phyloP scores from a whole-genome alignment of 768 basidiomycete species.

The Podaxis sp. region DNA sequence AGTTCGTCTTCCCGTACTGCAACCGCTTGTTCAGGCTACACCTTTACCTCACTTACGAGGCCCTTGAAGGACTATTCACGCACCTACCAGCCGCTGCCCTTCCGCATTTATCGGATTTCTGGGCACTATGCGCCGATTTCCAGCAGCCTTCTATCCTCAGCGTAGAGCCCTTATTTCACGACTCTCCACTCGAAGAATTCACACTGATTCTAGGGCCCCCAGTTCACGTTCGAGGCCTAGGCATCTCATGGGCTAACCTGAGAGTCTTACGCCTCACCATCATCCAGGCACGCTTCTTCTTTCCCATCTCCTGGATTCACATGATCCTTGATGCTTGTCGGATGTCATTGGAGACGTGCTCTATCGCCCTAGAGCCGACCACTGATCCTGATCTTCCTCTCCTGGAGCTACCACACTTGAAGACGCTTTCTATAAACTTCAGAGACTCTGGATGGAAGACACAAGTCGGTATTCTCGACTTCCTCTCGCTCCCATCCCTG shows the following conservation, averaged over 20 bases:
- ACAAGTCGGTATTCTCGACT: slow-evolving; percentile 1
- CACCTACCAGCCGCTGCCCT: not conserved
- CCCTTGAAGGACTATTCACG: slow-evolving; percentile 6
- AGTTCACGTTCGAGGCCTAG: slow-evolving; percentile 9
- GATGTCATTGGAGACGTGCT: slow-evolving; percentile 8
- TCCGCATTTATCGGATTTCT: slow-evolving; percentile 7
- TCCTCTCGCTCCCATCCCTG: slow-evolving; percentile 8
- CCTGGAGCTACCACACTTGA: not conserved
- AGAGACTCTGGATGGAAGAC: slow-evolving; percentile 13
- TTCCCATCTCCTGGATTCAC: slow-evolving; percentile 14
- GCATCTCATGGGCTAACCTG: slow-evolving; percentile 11
- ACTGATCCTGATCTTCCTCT: slow-evolving; percentile 5
- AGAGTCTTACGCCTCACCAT: slow-evolving; percentile 4
- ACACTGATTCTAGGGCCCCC: slow-evolving; percentile 7
- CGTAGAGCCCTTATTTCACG: slow-evolving; percentile 1
- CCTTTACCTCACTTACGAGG: slow-evolving; percentile 11
- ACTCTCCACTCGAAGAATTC: slow-evolving; percentile 6
- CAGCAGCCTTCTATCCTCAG: slow-evolving; percentile 5
- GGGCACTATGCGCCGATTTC: slow-evolving; percentile 7
- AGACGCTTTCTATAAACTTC: slow-evolving; percentile 7
- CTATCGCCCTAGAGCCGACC: slow-evolving; percentile 10
- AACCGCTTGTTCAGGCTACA: not conserved
- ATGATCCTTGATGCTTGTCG: slow-evolving; percentile 8
- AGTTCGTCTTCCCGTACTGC: slow-evolving; percentile 4
- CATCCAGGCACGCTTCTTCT: slow-evolving; percentile 10